These are phyloP conservation scores for Zizania latifolia DNA, from an alignment of 176 grass and related monocot genomes.

Conservation along the genomic window DNA sequence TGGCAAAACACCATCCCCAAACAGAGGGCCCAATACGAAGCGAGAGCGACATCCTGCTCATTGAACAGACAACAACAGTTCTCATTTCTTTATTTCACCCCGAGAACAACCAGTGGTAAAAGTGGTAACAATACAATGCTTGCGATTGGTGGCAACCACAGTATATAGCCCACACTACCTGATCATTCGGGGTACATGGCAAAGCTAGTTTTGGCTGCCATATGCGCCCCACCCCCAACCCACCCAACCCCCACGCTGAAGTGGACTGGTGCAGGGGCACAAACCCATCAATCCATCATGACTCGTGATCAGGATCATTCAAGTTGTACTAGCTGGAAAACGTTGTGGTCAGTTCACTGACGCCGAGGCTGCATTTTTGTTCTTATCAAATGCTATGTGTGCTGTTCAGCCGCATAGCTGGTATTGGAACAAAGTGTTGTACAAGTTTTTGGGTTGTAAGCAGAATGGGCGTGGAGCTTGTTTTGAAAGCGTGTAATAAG, in stretches of 20 bases:
- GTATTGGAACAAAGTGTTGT: slow-evolving; percentile 34
- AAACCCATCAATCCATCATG: neutral
- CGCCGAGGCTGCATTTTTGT: slow-evolving; percentile 4
- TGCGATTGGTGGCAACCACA: slow-evolving; percentile 9
- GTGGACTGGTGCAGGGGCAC: slow-evolving; percentile 11
- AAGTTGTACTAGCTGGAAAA: neutral
- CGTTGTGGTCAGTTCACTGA: slow-evolving; percentile 12
- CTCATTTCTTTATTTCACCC: slow-evolving; percentile 15
- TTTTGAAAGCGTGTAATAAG: slow-evolving; percentile 44
- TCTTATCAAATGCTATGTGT: slow-evolving; percentile 3
- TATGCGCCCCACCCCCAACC: no score
- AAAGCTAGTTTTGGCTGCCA: no score
- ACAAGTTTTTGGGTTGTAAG: slow-evolving; percentile 40
- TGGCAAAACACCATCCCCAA: slow-evolving; percentile 71
- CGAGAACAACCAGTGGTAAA: slow-evolving; percentile 17
- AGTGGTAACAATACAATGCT: slow-evolving; percentile 16
- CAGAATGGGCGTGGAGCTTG: slow-evolving; percentile 3
- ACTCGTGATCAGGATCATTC: slow-evolving; percentile 1
- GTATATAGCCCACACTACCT: slow-evolving; percentile 22
- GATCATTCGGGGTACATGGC: neutral
- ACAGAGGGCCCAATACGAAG: slow-evolving; percentile 45
- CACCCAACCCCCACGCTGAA: slow-evolving; percentile 13
- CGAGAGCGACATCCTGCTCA: slow-evolving; percentile 42
- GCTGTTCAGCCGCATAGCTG: slow-evolving; percentile 9
- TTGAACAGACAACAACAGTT: slow-evolving; percentile 24